These are phyloP conservation scores for Gilbertella persicaria DNA, from an alignment of 371 early-diverging fungal species.

Conservation along the genomic window DNA sequence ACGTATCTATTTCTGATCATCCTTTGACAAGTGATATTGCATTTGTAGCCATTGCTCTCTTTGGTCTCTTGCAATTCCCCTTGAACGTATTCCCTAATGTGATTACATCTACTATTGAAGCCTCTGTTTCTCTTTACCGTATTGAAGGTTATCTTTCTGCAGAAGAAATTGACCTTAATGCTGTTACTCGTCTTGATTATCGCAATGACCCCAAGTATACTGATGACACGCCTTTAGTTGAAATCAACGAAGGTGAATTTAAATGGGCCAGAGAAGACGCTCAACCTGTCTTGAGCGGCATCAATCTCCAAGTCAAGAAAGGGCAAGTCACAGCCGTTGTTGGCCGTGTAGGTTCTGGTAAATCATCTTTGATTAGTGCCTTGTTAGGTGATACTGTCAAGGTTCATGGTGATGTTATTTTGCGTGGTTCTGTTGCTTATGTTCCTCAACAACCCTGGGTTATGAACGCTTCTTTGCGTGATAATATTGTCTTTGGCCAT, in stretches of 20 bases:
- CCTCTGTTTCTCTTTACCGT: constrained; percentile 81
- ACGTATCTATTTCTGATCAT: constrained; percentile 55
- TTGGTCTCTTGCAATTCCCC: constrained; percentile 95
- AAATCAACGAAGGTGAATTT: constrained; percentile 34
- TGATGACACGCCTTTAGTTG: constrained; percentile 40
- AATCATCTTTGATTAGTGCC: constrained; percentile 81
- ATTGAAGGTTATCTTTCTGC: constrained; percentile 75
- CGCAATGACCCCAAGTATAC: constrained; percentile 30
- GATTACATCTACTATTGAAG: constrained; percentile 77
- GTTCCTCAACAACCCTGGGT: constrained; percentile 95
- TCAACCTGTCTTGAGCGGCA: constrained; percentile 57
- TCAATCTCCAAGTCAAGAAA: constrained; percentile 64
- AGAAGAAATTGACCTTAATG: constrained; percentile 74
- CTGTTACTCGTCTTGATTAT: constrained; percentile 56
- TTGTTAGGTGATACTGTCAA: constrained; percentile 89
- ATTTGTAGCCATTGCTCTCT: constrained; percentile 88
- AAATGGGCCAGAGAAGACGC: constrained; percentile 37
- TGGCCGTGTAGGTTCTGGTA: constrained; percentile 90
- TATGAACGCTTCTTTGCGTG: constrained; percentile 87
- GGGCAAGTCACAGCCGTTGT: constrained; percentile 78
- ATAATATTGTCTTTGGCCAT: constrained; percentile 93
- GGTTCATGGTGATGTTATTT: constrained; percentile 60
- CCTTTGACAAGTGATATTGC: constrained; percentile 78
- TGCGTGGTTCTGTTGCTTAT: constrained; percentile 87
- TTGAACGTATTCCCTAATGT: constrained; percentile 65